Evolutionary conservation across 768 basidiomycete species (phyloP), one percentile per base, ranked within the genome.

Genomic region (Favolaschia claudopus): DNA sequence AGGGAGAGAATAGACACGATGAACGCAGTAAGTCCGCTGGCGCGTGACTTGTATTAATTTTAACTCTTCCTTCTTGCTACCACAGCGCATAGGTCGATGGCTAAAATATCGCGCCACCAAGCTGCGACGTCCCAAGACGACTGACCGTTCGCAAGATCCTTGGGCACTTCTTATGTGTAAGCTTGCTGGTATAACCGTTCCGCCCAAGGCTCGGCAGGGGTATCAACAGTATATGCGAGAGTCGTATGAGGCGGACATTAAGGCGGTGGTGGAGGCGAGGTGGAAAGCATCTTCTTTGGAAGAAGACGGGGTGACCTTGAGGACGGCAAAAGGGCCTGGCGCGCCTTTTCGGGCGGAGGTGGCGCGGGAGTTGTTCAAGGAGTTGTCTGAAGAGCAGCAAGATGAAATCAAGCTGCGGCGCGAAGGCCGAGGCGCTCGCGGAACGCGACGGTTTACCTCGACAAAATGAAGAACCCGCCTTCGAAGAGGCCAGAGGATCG

Each of bases 141-240:
- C 40, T 36, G 52, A 54, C 17, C 25, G 20, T 4, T 19, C 20
- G 1, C 27, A 27, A 7, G 36, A 56, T 12, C 44, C 55, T 4
- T 56, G 12, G 8, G 20, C 55, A 5, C 20, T 56, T 10, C 17
- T 56, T 5, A 12, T 47, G 19, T 28, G 28, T 6, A 48, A 56
- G 25, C 55, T 56, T 4, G 45, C 55, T 8, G 55, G 55, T 2
- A 20, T 38, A n/a, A 33, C 4, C 20, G 2, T 29, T 20, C 39
- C 40, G 7, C 29, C 39, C 4, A 54, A 54, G n/a, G 43, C 36
- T 2, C 29, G 43, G 1, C 55, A 56, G 20, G 44, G 40, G 5
- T 56, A 25, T 15, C 55, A 56, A 15, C 55, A 56, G n/a, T 56
- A 47, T 20, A 56, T 56, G 55, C 43, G 39, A 8, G 55, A 56